Percentiles rank a stretch among this genome's conserved stretches.
phyloP scores from a whole-genome alignment of 768 basidiomycete genomes.

The Serendipita indica region DNA sequence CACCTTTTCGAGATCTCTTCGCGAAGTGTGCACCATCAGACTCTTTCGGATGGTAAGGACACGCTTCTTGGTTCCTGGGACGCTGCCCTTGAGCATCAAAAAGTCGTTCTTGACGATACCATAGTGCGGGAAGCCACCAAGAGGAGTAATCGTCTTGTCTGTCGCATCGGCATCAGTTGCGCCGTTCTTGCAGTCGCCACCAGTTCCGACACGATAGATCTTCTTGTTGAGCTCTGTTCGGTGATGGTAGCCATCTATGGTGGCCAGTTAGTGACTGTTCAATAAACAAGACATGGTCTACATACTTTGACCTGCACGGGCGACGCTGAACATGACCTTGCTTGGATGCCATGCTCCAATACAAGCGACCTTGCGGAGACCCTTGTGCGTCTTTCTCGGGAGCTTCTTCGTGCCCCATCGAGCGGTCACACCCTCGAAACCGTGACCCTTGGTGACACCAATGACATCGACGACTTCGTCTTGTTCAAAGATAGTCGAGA shows the following conservation, averaged over 20 bases:
- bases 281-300: background rate
- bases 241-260: slow-evolving; percentile 80
- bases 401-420: slow-evolving; percentile 99
- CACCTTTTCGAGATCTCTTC: slow-evolving; percentile 94
- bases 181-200: slow-evolving; percentile 62
- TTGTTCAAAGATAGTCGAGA: slow-evolving; percentile 81
- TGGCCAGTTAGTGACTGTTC: background rate
- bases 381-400: slow-evolving; percentile 97
- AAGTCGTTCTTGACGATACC: slow-evolving; percentile 98
- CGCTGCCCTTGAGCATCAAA: slow-evolving; percentile 89
- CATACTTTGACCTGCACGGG: slow-evolving; percentile 98
- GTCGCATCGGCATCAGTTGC: slow-evolving; percentile 92
- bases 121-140: slow-evolving; percentile 99
- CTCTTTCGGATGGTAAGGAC: slow-evolving; percentile 95
- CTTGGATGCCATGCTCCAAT: slow-evolving; percentile 97
- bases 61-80: slow-evolving; percentile 96
- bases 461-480: slow-evolving; percentile 94
- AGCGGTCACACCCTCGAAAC: slow-evolving; percentile 98
- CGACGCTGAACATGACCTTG: slow-evolving; percentile 99
- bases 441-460: slow-evolving; percentile 98
- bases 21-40: slow-evolving; percentile 89
- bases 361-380: slow-evolving; percentile 99
- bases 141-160: slow-evolving; percentile 83
- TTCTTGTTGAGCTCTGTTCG: slow-evolving; percentile 98
- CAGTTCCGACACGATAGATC: slow-evolving; percentile 87